A percentile compares a stretch with the other conserved stretches of the same genome.
phyloP scores from a whole-genome alignment of 768 basidiomycete genomes.

The Tubosaeta sp. region DNA sequence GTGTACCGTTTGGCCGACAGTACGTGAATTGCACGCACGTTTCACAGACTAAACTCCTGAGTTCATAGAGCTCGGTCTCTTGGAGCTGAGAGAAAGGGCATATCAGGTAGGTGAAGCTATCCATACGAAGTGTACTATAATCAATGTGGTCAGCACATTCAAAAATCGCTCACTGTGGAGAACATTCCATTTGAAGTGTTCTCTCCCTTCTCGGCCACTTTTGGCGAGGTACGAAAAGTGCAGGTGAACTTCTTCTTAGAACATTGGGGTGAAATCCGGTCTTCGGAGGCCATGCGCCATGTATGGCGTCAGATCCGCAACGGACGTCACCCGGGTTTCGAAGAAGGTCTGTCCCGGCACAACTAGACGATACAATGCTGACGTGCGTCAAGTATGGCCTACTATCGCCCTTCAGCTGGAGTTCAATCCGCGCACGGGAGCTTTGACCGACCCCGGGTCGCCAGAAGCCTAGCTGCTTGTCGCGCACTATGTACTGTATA shows the following conservation, averaged over 20 bases:
- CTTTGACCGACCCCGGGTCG: constrained; percentile 17
- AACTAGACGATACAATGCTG: background rate
- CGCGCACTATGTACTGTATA: too few species aligned
- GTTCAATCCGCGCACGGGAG: constrained; percentile 43
- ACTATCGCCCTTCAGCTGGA: constrained; percentile 59
- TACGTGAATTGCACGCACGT: constrained; percentile 34
- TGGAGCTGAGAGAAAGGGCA: constrained; percentile 70
- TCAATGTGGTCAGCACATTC: constrained; percentile 53
- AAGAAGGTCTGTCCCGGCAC: constrained; percentile 55
- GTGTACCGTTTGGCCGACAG: constrained; percentile 81
- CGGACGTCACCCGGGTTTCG: constrained; percentile 83
- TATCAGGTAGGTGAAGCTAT: constrained; percentile 37
- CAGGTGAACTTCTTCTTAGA: constrained; percentile 76
- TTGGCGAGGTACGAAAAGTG: constrained; percentile 77
- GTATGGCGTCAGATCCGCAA: constrained; percentile 84
- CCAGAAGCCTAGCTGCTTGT: constrained; percentile 13
- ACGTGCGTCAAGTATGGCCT: constrained; percentile 55
- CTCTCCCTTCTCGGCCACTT: constrained; percentile 77
- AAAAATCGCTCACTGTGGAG: constrained; percentile 66
- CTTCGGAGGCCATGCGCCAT: constrained; percentile 76
- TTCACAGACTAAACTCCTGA: background rate
- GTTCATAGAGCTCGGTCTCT: constrained; percentile 59
- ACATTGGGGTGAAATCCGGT: constrained; percentile 79
- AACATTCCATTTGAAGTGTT: constrained; percentile 88
- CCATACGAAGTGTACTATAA: constrained; percentile 1